Evolutionary conservation across 305 asterid genomes (phyloP), one percentile per base, ranked within the genome.

Genomic region (Andrographis paniculata): DNA sequence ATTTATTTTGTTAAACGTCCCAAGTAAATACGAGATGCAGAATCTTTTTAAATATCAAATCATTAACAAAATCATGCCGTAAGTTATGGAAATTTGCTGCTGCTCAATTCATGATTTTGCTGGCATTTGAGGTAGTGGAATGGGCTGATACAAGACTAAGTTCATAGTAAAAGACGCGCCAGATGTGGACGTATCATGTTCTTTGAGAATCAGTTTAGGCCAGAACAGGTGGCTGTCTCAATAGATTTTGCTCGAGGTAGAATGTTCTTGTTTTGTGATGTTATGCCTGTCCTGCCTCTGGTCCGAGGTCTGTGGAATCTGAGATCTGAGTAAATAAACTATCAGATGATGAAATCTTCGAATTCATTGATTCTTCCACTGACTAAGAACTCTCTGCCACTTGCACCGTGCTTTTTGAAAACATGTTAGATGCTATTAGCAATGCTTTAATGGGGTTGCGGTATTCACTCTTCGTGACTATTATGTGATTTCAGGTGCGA

Each of bases 301-400:
- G 70, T 59, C 50, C 56, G 52, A 51, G 58, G 48, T 37, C 45
- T 65, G 45, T 54, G 75, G 70, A 53, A 69, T 69, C 61, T 69
- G 76, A 59, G 65, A 65, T 67, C 60, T 54, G 74, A 69, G 67
- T 67, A 60, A 59, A 66, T 42, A 43, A 57, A 36, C 27, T 48
- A 47, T 68, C 64, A 52, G 79, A 70, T 70, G 71, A 62, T 64
- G 79, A 60, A 70, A 64, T 70, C 70, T 70, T 56, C 81, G 44
- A 50, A 50, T 65, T 48, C 49, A 60, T 50, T 52, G 74, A 60
- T 77, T 72, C 75, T 68, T 75, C 72, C 62, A 28, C 55, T 55
- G 74, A 68, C 52, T 81, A 81, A 81, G 93, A 60, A 44, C 66
- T 70, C 66, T 46, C 65, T 57, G 64, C 62, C 42, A 53, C 55